Evolutionary conservation across 495 filamentous ascomycete species (phyloP), one percentile per base, ranked within the genome.

Genomic region (Cryomyces minteri): DNA sequence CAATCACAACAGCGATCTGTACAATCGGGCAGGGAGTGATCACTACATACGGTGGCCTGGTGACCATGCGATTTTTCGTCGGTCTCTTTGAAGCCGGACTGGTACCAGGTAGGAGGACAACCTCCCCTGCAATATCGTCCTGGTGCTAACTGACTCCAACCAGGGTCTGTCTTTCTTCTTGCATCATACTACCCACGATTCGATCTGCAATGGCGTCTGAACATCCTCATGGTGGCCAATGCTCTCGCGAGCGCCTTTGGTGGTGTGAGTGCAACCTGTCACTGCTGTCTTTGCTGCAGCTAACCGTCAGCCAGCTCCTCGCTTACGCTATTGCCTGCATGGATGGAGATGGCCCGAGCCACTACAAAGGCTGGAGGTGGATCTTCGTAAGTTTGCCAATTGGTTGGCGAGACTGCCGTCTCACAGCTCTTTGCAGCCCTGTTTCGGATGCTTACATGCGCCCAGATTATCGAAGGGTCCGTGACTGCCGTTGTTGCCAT

Each of bases 11-110:
- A 25, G 18, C 18, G 18, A 25, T 49, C 18, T 14, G 32, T 18
- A 46, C 30, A 2, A 29, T 33, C 61, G 64, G 65, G 43, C 58
- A 72, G 54, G 76, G 76, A 12, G 56, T 74, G 5, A 71, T 74
- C 6, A 53, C 57, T 29, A 68, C 58, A 44, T 73, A 70, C 46
- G 55, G 52, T 12, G 67, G 68, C 4, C 72, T 83, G 36, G 66
- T 78, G 18, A 66, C 64, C 6, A 68, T 69, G 18, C 71, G 78
- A 5, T 63, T 75, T 33, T 54, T 80, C 5, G 56, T 80, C 30
- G 77, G 77, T 11, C 40, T 70, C 0, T 71, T 76, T 47, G 76
- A 80, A 51, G 65, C 72, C 39, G 72, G 75, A 1, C 62, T 79
- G 31, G 56, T 74, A 36, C 74, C 73, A 6, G 76, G 68, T 25